Conservation (phyloP, 2,329 filamentous ascomycete genomes). For the Pyricularia pennisetigena region DNA sequence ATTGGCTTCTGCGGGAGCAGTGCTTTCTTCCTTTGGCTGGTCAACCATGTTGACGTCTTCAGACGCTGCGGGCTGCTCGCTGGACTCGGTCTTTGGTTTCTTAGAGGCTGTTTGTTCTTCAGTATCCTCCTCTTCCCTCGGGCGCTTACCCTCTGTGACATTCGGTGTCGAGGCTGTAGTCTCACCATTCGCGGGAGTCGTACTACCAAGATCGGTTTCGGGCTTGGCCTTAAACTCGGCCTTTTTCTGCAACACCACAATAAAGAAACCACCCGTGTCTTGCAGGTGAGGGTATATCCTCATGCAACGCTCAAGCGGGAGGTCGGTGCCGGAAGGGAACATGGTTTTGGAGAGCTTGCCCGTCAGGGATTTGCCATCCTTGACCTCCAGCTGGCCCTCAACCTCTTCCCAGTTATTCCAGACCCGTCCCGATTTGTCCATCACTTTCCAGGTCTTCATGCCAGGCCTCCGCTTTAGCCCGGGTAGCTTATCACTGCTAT, state of each 20-base stretch:
- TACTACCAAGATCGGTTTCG: conserved; percentile 41
- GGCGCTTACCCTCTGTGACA: conserved; percentile 21
- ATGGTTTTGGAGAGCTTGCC: conserved; percentile 68
- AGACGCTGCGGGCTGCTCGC: background rate
- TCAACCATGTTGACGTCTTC: conserved; percentile 3
- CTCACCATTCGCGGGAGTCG: conserved; percentile 7
- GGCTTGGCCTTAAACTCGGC: conserved; percentile 72
- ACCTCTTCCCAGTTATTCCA: conserved; percentile 79
- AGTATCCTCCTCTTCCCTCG: conserved; percentile 18
- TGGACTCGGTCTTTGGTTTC: conserved; percentile 28
- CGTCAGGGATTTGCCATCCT: conserved; percentile 44
- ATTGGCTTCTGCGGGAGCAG: background rate
- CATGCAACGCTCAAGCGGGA: conserved; percentile 85
- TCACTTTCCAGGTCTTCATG: conserved; percentile 76
- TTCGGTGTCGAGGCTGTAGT: conserved; percentile 9
- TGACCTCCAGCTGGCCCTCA: conserved; percentile 53
- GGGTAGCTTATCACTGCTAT: conserved; percentile 70
- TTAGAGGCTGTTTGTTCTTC: conserved; percentile 26
- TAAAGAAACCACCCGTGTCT: conserved; percentile 96
- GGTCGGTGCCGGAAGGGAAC: conserved; percentile 42
- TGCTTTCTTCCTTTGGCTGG: conserved; percentile 10
- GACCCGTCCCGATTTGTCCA: conserved; percentile 73
- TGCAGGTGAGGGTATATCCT: conserved; percentile 91
- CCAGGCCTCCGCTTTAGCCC: conserved; percentile 68
- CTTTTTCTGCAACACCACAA: conserved; percentile 87